A percentile compares a stretch with the other conserved stretches of the same genome.
Evolutionary conservation across 306 rosid species (phyloP).

Genomic region (Argentina anserina): DNA sequence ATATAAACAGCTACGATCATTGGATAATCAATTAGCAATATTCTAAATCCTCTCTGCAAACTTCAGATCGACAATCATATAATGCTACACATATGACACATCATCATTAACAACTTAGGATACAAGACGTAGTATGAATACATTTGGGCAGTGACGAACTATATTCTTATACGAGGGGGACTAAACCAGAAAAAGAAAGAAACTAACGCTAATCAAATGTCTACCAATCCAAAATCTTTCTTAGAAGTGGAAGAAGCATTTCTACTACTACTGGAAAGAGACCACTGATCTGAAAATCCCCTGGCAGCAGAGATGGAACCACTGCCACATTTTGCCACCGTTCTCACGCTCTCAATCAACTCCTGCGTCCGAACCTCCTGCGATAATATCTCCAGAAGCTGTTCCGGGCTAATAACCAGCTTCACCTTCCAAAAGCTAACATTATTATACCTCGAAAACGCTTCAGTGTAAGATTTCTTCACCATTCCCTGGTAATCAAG

Average conservation of each 20-base stretch:
- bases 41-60: neutral
- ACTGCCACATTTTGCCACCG: conserved; percentile 71
- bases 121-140: neutral
- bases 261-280: conserved; percentile 51
- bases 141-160: neutral
- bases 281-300: conserved; percentile 76
- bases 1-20: too few relatives aligned
- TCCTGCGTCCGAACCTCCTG: conserved; percentile 65
- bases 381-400: conserved; percentile 62
- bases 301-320: conserved; percentile 31
- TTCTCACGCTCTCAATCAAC: conserved; percentile 67
- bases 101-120: neutral
- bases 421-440: conserved; percentile 84
- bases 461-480: conserved; percentile 51
- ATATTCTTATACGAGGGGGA: neutral
- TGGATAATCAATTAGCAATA: neutral
- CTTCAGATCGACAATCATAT: neutral
- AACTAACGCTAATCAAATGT: conserved; percentile 22
- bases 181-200: neutral
- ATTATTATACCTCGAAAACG: conserved; percentile 35
- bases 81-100: neutral
- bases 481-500: conserved; percentile 50
- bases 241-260: conserved; percentile 55
- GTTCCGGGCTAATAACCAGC: conserved; percentile 63
- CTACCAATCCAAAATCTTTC: conserved; percentile 34